phyloP scores from a whole-genome alignment of 768 basidiomycete species.

The Lactifluus piperatus region DNA sequence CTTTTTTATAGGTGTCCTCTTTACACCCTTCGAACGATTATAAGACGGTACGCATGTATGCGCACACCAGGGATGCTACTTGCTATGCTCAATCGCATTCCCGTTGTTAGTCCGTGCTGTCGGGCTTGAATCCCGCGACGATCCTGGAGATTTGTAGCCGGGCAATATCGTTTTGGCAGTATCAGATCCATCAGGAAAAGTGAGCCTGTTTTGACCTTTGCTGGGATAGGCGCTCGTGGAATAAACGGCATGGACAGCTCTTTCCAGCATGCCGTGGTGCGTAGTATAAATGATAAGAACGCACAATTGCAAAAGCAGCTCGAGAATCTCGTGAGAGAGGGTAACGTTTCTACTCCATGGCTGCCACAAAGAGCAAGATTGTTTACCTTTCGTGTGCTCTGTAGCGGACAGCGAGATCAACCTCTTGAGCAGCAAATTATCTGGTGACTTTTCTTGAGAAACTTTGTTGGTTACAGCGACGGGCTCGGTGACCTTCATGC shows the following conservation, averaged over 20 bases:
- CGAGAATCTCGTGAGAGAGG: slow-evolving; percentile 80
- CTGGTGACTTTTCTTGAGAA: slow-evolving; percentile 36
- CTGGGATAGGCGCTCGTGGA: background rate
- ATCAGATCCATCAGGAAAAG: slow-evolving; percentile 84
- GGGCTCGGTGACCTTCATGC: slow-evolving; percentile 32
- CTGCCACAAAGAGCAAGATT: background rate
- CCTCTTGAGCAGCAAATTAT: slow-evolving; percentile 58
- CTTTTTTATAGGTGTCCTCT: slow-evolving; percentile 55
- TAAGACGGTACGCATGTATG: slow-evolving; percentile 55
- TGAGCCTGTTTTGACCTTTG: slow-evolving; percentile 23
- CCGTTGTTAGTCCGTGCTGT: slow-evolving; percentile 62
- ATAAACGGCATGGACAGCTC: slow-evolving; percentile 35
- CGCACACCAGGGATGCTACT: slow-evolving; percentile 27
- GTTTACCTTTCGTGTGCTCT: background rate
- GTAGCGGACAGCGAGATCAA: slow-evolving; percentile 71
- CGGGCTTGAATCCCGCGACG: slow-evolving; percentile 64
- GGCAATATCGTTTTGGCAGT: slow-evolving; percentile 90
- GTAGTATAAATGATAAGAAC: slow-evolving; percentile 75
- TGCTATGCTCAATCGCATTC: slow-evolving; percentile 2
- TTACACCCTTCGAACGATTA: slow-evolving; percentile 85
- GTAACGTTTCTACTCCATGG: slow-evolving; percentile 30
- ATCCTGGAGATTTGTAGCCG: slow-evolving; percentile 79
- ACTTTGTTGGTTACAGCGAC: background rate
- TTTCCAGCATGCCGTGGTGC: slow-evolving; percentile 77
- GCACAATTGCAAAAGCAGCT: slow-evolving; percentile 77